Percentiles rank a stretch among this genome's conserved stretches.
Conservation (phyloP, 441 rosid genomes). For the Syzygium malaccense region DNA sequence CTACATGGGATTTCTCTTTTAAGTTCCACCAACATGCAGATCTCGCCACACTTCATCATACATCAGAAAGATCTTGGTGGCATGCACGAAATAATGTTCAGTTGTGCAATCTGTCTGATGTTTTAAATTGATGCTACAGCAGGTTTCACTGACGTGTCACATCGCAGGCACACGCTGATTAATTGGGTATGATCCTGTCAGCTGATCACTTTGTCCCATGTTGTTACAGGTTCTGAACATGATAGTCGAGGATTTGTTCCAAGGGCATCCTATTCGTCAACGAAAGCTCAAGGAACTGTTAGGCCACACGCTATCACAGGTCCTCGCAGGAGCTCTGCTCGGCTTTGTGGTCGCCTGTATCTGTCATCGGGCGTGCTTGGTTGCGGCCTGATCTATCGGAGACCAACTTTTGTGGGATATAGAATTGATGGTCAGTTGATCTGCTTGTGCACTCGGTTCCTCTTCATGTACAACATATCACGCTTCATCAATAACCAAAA, state of each 20-base stretch:
- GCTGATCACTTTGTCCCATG: not conserved
- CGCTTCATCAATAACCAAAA: not conserved
- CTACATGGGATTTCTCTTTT: not conserved
- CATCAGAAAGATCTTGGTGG: not conserved
- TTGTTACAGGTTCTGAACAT: not conserved
- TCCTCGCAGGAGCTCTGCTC: constrained; percentile 1
- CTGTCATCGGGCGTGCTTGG: not conserved
- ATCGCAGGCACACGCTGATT: not conserved
- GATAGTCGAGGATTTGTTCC: constrained; percentile 6
- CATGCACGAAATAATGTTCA: not conserved
- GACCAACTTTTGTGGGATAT: not conserved
- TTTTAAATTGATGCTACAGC: not conserved
- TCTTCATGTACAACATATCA: not conserved
- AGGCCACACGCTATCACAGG: constrained; percentile 8
- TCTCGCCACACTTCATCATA: not conserved
- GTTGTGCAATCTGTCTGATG: not conserved
- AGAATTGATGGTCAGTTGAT: not conserved
- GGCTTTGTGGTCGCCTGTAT: not conserved
- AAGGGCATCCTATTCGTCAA: constrained; percentile 8
- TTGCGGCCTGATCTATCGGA: not conserved
- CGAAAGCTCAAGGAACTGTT: constrained; percentile 8
- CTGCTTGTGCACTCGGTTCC: not conserved
- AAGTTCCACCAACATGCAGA: not conserved
- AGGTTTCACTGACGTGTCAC: not conserved
- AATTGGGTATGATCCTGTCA: not conserved